Percentiles rank a stretch among this genome's conserved stretches.
These are phyloP conservation scores for Vachellia collinsii DNA, from an alignment of 306 rosid species.

Conservation along the genomic window DNA sequence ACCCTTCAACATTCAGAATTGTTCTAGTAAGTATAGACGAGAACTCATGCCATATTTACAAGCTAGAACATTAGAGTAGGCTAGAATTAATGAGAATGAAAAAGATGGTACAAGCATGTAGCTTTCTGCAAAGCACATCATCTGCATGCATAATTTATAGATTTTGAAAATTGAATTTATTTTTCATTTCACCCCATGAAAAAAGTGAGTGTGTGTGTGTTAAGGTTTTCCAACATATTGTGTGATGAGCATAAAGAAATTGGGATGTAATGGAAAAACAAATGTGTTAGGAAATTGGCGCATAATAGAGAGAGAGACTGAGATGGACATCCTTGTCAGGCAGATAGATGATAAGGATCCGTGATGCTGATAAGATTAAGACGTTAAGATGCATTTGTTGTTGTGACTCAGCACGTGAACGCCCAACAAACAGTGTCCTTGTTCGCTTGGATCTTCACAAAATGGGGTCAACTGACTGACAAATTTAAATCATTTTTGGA, in stretches of 20 bases:
- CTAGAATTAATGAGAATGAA: background rate
- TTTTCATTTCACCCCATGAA: no score
- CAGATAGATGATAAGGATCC: background rate
- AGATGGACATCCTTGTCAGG: background rate
- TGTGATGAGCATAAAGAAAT: no score
- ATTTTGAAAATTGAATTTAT: no score
- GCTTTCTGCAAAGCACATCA: no score
- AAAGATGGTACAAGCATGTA: background rate
- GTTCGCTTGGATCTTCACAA: background rate
- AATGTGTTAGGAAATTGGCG: no score
- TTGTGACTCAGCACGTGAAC: background rate
- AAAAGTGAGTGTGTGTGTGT: no score
- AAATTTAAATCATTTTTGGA: background rate
- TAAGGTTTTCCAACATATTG: no score
- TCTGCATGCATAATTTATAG: no score
- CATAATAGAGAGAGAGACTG: background rate
- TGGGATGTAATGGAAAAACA: no score
- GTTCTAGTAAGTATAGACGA: background rate
- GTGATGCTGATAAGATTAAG: background rate
- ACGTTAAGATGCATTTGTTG: background rate
- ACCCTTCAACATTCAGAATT: conserved; percentile 27
- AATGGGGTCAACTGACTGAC: background rate
- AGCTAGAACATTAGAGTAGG: background rate
- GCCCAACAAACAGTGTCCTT: background rate
- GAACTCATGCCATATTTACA: background rate